phyloP scores from a whole-genome alignment of 352 stramenopile genomes.

The Elongisporangium anandrum region DNA sequence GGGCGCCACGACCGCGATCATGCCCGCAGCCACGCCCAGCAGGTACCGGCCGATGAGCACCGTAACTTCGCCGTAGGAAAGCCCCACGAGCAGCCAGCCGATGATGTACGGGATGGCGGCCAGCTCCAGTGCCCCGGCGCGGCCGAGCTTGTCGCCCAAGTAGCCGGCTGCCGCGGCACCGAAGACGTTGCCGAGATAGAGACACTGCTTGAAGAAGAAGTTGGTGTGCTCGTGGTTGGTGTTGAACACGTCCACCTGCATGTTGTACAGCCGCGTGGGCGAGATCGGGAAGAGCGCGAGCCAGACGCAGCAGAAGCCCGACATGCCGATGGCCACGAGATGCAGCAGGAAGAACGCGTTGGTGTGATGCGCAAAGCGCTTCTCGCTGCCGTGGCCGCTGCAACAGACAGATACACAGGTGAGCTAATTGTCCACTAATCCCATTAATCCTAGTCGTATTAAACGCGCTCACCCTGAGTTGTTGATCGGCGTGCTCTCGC shows the following conservation, averaged over 20 bases:
- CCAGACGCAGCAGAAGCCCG: conserved; percentile 48
- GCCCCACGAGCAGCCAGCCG: conserved; percentile 62
- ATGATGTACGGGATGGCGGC: conserved; percentile 67
- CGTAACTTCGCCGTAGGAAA: conserved; percentile 63
- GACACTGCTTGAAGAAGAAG: conserved; percentile 68
- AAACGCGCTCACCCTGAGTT: conserved; percentile 12
- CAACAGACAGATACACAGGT: too few species aligned
- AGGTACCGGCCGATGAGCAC: conserved; percentile 64
- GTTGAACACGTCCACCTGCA: conserved; percentile 81
- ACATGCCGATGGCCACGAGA: conserved; percentile 37
- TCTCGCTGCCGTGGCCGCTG: conserved; percentile 17
- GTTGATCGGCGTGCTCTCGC: conserved; percentile 71
- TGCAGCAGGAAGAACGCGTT: conserved; percentile 66
- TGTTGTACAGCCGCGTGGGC: conserved; percentile 71
- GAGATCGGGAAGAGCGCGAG: conserved; percentile 67
- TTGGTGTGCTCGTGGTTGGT: conserved; percentile 57
- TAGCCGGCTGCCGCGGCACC: conserved; percentile 53
- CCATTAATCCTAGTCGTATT: conserved; percentile 1
- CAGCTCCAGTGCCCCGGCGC: conserved; percentile 69
- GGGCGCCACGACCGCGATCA: conserved; percentile 58
- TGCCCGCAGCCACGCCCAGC: conserved; percentile 43
- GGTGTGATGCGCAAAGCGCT: conserved; percentile 19
- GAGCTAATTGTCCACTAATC: too few species aligned
- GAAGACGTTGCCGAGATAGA: conserved; percentile 59
- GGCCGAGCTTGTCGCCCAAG: conserved; percentile 55